Evolutionary conservation across 2,329 filamentous ascomycete species (phyloP).

Genomic region (Parafenestella ontariensis): DNA sequence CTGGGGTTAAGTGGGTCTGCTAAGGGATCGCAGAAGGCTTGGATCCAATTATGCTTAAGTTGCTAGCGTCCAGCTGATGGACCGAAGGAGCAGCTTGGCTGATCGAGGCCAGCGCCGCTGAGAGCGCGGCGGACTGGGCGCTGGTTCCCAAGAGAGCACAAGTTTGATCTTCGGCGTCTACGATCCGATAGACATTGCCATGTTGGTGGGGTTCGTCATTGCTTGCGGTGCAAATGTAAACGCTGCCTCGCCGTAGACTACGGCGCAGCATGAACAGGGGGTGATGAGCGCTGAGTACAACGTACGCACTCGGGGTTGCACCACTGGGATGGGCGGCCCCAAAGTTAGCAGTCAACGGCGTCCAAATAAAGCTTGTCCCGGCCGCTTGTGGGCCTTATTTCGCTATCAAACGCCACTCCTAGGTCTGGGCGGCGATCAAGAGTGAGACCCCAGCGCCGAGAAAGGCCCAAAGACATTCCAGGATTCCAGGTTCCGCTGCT

Average conservation of each 20-base stretch:
- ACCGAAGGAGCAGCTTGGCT: slow-evolving; percentile 36
- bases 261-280: not conserved
- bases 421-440: slow-evolving; percentile 46
- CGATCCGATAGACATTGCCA: not conserved
- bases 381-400: slow-evolving; percentile 45
- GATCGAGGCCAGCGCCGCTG: slow-evolving; percentile 26
- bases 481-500: slow-evolving; percentile 24
- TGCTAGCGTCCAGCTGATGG: slow-evolving; percentile 37
- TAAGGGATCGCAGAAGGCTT: slow-evolving; percentile 46
- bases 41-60: slow-evolving; percentile 46
- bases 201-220: not conserved
- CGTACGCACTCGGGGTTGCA: slow-evolving; percentile 16
- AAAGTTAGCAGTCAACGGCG: slow-evolving; percentile 39
- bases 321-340: slow-evolving; percentile 23
- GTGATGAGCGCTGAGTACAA: slow-evolving; percentile 5
- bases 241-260: not conserved
- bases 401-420: slow-evolving; percentile 46
- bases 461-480: slow-evolving; percentile 36
- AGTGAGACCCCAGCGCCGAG: slow-evolving; percentile 37
- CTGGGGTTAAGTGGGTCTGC: slow-evolving; percentile 26
- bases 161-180: not conserved
- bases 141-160: not conserved
- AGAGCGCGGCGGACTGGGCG: slow-evolving; percentile 30
- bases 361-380: slow-evolving; percentile 49
- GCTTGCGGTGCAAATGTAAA: no score